Base-by-base conservation (phyloP, 257 asterid genomes). In the Solanum lycopersicoides region DNA sequence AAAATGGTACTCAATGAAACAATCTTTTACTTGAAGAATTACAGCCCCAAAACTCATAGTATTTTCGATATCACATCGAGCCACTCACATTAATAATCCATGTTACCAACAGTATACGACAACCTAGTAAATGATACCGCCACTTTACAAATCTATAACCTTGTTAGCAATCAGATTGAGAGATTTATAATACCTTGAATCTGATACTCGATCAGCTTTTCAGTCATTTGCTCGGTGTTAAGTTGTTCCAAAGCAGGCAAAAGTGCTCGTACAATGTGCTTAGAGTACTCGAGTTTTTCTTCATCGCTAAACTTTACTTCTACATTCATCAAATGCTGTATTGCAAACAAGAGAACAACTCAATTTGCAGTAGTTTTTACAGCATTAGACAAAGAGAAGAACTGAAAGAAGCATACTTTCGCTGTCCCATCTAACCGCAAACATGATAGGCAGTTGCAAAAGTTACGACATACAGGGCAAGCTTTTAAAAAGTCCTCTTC, bases 401-500 rank as follows among this genome's bases (percentile, higher is more conserved):
- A 32, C 37, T 5, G 32, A 37, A 15, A 68, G 50, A 82, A 89
- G 87, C 93, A 89, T 88, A 96, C 99, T 92, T 84, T 86, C 1
- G 44, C 87, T 15, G 91, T 89, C 34, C 92, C 92, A 59, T 93
- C 93, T 92, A 95, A 83, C 72, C 98, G 90, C 95, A 97, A 87
- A 91, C 99, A 97, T 35, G 89, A 53, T 94, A 95, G 93, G 95
- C 99, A 97, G 87, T 97, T 97, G 92, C 99, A 97, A 88, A 92
- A 92, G 30, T 88, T 86, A 77, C 89, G 88, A 92, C 99, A 97
- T 88, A 93, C 94, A 65, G 99, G 98, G 86, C 99, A 97, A 87
- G 92, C 92, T 89, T 94, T 89, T 56, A 90, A 95, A 85, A 97
- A 93, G 91, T 79, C 95, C 92, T 91, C 96, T 91, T 94, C 92